phyloP scores from a whole-genome alignment of 345 rosid genomes.

The Boechera retrofracta region DNA sequence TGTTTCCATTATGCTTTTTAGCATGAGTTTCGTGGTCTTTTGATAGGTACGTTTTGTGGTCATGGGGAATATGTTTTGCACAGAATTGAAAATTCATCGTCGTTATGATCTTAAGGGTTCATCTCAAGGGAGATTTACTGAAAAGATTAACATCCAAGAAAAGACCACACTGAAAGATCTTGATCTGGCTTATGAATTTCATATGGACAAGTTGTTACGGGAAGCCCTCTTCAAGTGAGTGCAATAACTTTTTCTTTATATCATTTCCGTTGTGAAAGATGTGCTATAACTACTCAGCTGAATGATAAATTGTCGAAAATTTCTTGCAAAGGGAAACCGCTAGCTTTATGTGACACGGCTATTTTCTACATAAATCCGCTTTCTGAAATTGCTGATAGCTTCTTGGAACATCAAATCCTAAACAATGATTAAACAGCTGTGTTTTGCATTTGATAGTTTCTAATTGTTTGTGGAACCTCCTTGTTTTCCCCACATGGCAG shows the following conservation, averaged over 20 bases:
- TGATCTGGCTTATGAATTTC: constrained; percentile 79
- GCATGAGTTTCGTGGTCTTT: constrained; percentile 34
- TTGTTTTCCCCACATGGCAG: constrained; percentile 49
- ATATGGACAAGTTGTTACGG: constrained; percentile 84
- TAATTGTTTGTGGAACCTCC: constrained; percentile 24
- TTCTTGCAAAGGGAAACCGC: constrained; percentile 1
- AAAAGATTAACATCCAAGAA: constrained; percentile 63
- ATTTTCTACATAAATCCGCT: constrained; percentile 5
- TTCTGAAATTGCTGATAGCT: constrained; percentile 6
- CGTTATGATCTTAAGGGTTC: constrained; percentile 97
- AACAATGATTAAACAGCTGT: constrained; percentile 10
- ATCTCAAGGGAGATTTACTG: constrained; percentile 77
- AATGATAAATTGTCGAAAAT: neutral
- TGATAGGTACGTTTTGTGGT: constrained; percentile 93
- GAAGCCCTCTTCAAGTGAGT: constrained; percentile 83
- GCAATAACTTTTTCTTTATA: neutral
- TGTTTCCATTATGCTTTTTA: neutral
- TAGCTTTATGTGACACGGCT: constrained; percentile 7
- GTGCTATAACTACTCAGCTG: constrained; percentile 4
- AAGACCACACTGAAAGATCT: constrained; percentile 87
- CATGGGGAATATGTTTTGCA: constrained; percentile 99
- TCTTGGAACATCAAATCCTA: constrained; percentile 19
- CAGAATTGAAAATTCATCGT: constrained; percentile 86
- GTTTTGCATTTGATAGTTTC: neutral
- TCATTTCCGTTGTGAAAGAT: neutral